Base-by-base conservation (phyloP, 208 protist genomes). In the Leishmania lainsoni region DNA sequence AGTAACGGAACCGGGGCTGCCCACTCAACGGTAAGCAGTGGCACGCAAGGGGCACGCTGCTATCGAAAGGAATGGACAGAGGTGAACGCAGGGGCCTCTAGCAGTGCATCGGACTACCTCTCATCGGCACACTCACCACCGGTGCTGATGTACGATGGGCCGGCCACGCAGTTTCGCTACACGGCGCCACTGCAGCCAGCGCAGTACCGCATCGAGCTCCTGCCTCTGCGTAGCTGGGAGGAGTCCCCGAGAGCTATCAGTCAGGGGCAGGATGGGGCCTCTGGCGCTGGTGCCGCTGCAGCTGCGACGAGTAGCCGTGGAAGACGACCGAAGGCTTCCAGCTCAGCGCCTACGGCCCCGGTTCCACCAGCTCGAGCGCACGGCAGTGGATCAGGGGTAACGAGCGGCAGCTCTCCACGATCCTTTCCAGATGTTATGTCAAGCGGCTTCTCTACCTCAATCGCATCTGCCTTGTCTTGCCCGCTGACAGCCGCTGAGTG, bases 141-240 rank as follows among this genome's bases (percentile, higher is more conserved):
- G 32, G 76, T 92, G 39, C 83, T 89, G 22, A 82, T 85, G 54
- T 80, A 89, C 5, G 86, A 94, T 42, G 69, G 29, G 14, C 73
- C 85, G n/a, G 87, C 91, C 63, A 83, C 79, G 12, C 87, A 81
- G 49, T 90, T 89, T 52, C 79, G 81, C 59, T 90, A 94, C 81
- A 87, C 87, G 2, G 76, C 85, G 49, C 85, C 86, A 54, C 61
- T 95, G n/a, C 54, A 65, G 48, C 89, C 83, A 48, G 74, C 78
- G 16, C 61, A 83, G 65, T 89, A 94, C 83, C 20, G 61, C 48
- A 74, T 91, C 45, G 86, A 82, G 39, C 75, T 86, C 16, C 81
- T 91, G 54, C 90, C 89, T 32, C 80, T 91, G 59, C 79, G 84
- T 6, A 79, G 63, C 63, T 73, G 39, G 42, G 87, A 91, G 70